Evolutionary conservation across 805 yeast species (phyloP), one percentile per base, ranked within the genome.

Genomic region (Wickerhamiella vanderwaltii): DNA sequence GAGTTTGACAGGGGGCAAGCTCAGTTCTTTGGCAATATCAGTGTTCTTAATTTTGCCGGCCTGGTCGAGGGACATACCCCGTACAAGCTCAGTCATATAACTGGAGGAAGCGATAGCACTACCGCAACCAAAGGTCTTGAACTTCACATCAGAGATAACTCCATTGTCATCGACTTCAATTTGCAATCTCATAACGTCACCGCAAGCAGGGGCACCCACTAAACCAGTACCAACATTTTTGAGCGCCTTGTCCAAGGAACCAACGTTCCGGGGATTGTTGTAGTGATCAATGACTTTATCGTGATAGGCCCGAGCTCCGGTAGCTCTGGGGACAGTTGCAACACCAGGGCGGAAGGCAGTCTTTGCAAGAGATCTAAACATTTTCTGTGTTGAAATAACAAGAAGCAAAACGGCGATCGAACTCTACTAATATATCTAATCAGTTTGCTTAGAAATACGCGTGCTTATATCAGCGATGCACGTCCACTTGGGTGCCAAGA

Each of bases 121-220:
- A 34, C 98, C 98, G 61, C 98, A 91, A n/a, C 98, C 98, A 66
- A 91, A 91, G 3, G 98, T 91, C 73, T 91, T 91, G 66, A 91
- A 91, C 63, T 86, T 88, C 48, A 88, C 98, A 60, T 91, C 95
- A 61, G 83, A 77, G 52, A 91, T 91, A 41, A 83, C 70, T 1
- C 98, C 98, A 18, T 94, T 76, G 44, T 72, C 77, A 55, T 87
- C 96, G 7, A 91, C 98, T 60, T 87, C 76, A 56, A 91, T 91
- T 62, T 91, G 97, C 50, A 91, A 71, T 65, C 94, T 80, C 95
- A 91, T 91, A 34, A 91, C 98, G 67, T 91, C 98, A 43, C 98
- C 98, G 66, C 98, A 91, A 0, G 98, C 98, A 43, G 98, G 97
- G 0, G 98, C 97, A 44, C 98, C 98, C 12, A 91, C 98, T 34